These are phyloP conservation scores for Pichia ethanolica DNA, from an alignment of 805 yeast species.

Conservation along the genomic window DNA sequence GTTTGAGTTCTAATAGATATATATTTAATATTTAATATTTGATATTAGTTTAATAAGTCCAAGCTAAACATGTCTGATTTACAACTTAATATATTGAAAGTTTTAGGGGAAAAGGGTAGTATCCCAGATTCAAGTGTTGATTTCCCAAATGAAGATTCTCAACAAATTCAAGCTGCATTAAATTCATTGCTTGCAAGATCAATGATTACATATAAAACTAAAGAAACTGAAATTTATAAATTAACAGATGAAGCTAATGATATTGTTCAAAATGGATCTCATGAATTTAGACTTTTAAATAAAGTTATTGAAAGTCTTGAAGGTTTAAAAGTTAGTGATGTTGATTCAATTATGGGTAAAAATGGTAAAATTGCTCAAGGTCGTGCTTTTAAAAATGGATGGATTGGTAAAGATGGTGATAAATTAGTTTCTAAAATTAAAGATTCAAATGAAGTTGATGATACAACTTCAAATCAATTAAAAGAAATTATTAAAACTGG, in stretches of 20 bases:
- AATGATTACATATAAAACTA: conserved; percentile 66
- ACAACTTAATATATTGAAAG: conserved; percentile 55
- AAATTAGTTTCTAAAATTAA: conserved; percentile 57
- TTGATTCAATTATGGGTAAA: conserved; percentile 62
- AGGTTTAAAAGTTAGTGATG: conserved; percentile 76
- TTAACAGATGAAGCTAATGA: conserved; percentile 79
- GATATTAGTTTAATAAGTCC: no score
- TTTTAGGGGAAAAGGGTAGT: conserved; percentile 52
- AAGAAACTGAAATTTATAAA: conserved; percentile 69
- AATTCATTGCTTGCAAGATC: conserved; percentile 78
- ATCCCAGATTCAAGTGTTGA: conserved; percentile 62
- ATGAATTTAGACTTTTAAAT: conserved; percentile 72
- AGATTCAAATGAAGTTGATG: conserved; percentile 45
- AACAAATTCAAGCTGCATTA: conserved; percentile 70
- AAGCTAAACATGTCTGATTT: conserved; percentile 51
- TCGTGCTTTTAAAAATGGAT: conserved; percentile 93
- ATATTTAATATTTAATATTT: no score
- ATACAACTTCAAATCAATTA: conserved; percentile 60
- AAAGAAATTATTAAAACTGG: conserved; percentile 51
- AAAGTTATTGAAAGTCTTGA: conserved; percentile 70
- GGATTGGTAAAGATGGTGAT: conserved; percentile 88
- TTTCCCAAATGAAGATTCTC: conserved; percentile 61
- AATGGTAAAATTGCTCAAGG: conserved; percentile 93
- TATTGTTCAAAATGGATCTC: conserved; percentile 76
- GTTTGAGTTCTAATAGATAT: no score